Percentiles rank a stretch among this genome's conserved stretches.
These are phyloP conservation scores for Onygenales sp. DNA, from an alignment of 2,329 filamentous ascomycete species.

Conservation along the genomic window DNA sequence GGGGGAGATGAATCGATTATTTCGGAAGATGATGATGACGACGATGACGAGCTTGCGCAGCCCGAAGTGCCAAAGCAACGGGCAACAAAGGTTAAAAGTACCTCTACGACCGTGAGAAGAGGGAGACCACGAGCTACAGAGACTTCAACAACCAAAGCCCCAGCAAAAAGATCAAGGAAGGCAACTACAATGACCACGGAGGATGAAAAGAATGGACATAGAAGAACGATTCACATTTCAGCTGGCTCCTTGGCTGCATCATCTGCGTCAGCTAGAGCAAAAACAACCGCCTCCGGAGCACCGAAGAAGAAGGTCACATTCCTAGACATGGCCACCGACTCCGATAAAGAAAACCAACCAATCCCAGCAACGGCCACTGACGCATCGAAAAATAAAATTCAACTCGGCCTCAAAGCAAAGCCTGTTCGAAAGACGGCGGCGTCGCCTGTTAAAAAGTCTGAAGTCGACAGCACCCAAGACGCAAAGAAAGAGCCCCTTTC, in stretches of 20 bases:
- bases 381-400: slow-evolving; percentile 15
- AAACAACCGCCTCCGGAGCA: slow-evolving; percentile 6
- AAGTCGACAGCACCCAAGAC: slow-evolving; percentile 8
- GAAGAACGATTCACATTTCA: slow-evolving; percentile 7
- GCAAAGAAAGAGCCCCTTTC: slow-evolving; percentile 30
- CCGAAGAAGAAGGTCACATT: slow-evolving; percentile 39
- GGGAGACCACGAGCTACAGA: slow-evolving; percentile 7
- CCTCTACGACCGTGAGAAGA: slow-evolving; percentile 5
- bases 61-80: slow-evolving; percentile 14
- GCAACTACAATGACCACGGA: slow-evolving; percentile 3
- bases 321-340: slow-evolving; percentile 29
- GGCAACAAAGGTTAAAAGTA: slow-evolving; percentile 6
- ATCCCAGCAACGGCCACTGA: slow-evolving; percentile 19
- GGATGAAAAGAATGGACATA: slow-evolving; percentile 7
- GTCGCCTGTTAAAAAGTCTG: slow-evolving; percentile 19
- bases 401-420: slow-evolving; percentile 34
- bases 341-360: slow-evolving; percentile 31
- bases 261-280: slow-evolving; percentile 12
- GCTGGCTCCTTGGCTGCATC: neutral
- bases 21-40: slow-evolving; percentile 12
- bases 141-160: slow-evolving; percentile 7
- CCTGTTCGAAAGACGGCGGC: slow-evolving; percentile 35
- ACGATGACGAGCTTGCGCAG: slow-evolving; percentile 19
- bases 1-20: neutral
- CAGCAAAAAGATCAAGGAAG: slow-evolving; percentile 8